phyloP scores from a whole-genome alignment of 140 eudicot genomes.

The Oenanthe javanica region DNA sequence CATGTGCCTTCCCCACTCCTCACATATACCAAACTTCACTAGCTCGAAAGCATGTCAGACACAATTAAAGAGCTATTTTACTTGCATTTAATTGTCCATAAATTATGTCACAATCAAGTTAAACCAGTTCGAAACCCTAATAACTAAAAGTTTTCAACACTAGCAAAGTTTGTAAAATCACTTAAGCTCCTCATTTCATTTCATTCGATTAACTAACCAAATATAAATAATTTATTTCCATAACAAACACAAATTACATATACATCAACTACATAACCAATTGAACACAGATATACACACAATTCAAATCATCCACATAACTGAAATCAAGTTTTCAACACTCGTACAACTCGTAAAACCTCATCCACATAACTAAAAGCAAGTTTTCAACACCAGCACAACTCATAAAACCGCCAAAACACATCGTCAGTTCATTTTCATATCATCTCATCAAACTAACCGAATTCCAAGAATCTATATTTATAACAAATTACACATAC shows the following conservation, averaged over 20 bases:
- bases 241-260: neutral
- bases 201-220: neutral
- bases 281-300: neutral
- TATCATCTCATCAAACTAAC: neutral
- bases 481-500: neutral
- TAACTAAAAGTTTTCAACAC: neutral
- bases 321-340: no score
- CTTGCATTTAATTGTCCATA: neutral
- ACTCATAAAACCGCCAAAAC: neutral
- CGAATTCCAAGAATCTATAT: neutral
- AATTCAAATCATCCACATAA: neutral
- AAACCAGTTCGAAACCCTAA: neutral
- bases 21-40: no score
- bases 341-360: no score
- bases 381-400: neutral
- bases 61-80: neutral
- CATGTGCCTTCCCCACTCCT: neutral
- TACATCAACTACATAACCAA: neutral
- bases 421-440: neutral
- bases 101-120: neutral
- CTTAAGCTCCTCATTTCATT: neutral
- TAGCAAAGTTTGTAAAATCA: neutral
- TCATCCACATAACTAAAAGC: no score
- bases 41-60: neutral
- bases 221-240: neutral